Base-by-base conservation (phyloP, 2,329 filamentous ascomycete species). In the Akanthomyces lecanii region DNA sequence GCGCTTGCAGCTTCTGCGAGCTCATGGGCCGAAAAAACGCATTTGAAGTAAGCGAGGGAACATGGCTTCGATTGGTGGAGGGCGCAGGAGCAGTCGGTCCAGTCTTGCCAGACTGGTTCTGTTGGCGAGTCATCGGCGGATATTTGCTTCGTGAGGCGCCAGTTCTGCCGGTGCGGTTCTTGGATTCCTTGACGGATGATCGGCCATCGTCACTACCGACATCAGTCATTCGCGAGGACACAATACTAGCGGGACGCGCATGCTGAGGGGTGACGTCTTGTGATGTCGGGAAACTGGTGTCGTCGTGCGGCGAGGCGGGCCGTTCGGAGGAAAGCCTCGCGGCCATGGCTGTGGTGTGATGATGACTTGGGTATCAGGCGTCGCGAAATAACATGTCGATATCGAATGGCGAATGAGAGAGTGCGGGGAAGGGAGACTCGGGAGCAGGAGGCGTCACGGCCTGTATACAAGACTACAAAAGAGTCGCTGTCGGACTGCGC, bases 11-110 rank as follows among this genome's bases (percentile, higher is more conserved):
- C 73, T 92, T 89, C 74, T 97, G 92, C 28, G 94, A 96, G 77
- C 93, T 98, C 92, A 99, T 96, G 45, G 95, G 95, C 25, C 89
- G 89, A 73, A 96, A 97, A 78, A 99, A 98, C 61, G 91, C 94
- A 71, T 94, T 90, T 18, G 92, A 92, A 3, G 92, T 89, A 60
- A 99, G 79, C 1, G 90, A 92, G 1, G 95, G 93, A 23, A 96
- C 92, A 80, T 99, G 95, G 48, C 91, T 95, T 71, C 89, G 85
- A 67, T 88, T 94, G 25, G 73, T 65, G 58, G 70, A 71, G 18
- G 81, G 82, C 60, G 81, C 89, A 67, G 82, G 82, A 67, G 76
- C 86, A 72, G 74, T 79, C 36, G 79, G 73, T 62, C 75, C 76
- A 16, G 77, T 75, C 62, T 77, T 68, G 60, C 79, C 81, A 23